These are phyloP conservation scores for Hordeum pubiflorum DNA, from an alignment of 202 grass and related monocot species.

Conservation along the genomic window DNA sequence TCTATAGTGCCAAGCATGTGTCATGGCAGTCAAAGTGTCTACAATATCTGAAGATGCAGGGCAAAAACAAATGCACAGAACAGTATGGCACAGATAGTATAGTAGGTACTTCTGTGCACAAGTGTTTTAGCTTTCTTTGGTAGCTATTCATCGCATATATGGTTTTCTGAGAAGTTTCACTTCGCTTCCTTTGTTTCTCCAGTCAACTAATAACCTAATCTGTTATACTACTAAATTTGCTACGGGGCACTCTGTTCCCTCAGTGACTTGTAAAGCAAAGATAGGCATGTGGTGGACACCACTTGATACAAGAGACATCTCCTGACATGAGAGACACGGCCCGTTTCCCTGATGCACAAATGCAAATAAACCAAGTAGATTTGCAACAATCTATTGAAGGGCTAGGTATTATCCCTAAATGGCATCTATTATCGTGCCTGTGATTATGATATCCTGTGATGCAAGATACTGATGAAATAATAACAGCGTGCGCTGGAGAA, in stretches of 20 bases:
- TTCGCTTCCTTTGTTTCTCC: neutral
- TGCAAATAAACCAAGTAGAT: neutral
- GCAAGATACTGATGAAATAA: neutral
- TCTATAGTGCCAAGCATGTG: neutral
- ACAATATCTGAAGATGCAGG: neutral
- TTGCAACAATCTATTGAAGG: neutral
- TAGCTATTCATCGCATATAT: neutral
- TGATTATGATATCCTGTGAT: neutral
- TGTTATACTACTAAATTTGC: neutral
- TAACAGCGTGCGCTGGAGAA: neutral
- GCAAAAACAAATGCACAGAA: neutral
- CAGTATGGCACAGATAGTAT: neutral
- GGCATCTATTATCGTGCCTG: neutral
- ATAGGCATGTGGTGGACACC: neutral
- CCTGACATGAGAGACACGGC: neutral
- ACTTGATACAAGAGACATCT: neutral
- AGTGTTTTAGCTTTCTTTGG: neutral
- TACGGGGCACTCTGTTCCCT: neutral
- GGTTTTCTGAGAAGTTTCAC: neutral
- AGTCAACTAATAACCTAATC: constrained; percentile 4
- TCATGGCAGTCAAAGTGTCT: neutral
- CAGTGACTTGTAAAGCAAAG: neutral
- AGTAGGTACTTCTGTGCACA: neutral
- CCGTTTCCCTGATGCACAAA: neutral
- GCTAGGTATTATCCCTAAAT: neutral